Conservation (phyloP, 1,284 basidiomycete species). For the Phellopilus nigrolimitatus region DNA sequence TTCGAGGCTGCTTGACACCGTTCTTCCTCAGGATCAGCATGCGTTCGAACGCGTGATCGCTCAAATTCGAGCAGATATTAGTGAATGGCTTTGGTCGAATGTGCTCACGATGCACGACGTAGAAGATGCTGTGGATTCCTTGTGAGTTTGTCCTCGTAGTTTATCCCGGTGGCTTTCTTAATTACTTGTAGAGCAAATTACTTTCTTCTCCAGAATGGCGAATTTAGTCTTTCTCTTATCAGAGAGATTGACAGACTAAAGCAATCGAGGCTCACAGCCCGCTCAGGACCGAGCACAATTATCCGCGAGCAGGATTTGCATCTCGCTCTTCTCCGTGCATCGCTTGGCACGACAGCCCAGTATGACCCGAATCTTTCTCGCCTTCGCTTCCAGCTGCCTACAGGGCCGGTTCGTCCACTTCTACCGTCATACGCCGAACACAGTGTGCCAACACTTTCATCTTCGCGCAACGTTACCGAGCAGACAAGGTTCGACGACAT, state of each 20-base stretch:
- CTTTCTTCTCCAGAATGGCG: constrained; percentile 84
- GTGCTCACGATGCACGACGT: constrained; percentile 82
- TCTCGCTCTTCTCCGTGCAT: constrained; percentile 75
- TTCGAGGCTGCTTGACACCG: constrained; percentile 56
- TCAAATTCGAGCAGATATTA: constrained; percentile 66
- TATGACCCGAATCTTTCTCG: constrained; percentile 68
- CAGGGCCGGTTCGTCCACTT: constrained; percentile 73
- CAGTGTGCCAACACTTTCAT: constrained; percentile 30
- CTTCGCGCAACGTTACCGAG: constrained; percentile 31
- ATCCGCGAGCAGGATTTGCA: constrained; percentile 86
- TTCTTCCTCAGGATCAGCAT: constrained; percentile 69
- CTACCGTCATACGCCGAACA: constrained; percentile 58
- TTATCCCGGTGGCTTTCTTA: constrained; percentile 20
- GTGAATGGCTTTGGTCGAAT: constrained; percentile 90
- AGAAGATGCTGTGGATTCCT: constrained; percentile 65
- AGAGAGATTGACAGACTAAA: constrained; percentile 80
- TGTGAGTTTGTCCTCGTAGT: constrained; percentile 41
- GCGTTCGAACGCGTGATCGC: constrained; percentile 70
- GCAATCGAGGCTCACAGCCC: constrained; percentile 63
- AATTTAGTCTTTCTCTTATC: constrained; percentile 77
- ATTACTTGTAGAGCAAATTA: constrained; percentile 60
- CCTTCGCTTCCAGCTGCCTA: constrained; percentile 69
- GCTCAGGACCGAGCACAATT: constrained; percentile 60
- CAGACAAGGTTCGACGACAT: constrained; percentile 62
- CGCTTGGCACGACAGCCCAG: constrained; percentile 80